Base-by-base conservation (phyloP, 2,329 filamentous ascomycete species). In the Alternaria triticina region DNA sequence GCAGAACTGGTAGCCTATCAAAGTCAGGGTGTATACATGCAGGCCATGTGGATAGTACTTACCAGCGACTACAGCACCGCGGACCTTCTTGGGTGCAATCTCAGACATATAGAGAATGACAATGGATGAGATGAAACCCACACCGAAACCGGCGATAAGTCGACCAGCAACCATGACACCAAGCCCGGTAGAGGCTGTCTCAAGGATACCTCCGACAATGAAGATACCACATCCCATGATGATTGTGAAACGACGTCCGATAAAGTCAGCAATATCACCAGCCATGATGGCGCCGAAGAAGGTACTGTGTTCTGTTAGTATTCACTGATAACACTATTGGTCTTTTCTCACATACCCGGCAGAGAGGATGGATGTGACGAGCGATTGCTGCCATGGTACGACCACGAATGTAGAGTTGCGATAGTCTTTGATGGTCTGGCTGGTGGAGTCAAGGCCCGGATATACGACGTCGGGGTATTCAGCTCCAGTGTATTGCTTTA, bases 41-140 rank as follows among this genome's bases (percentile, higher is more conserved):
- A 9, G 6, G 17, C 7, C 47, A 17, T 22, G 13, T 10, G n/a
- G 23, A 36, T 22, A 50, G 23, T 33, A 59, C 55, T 59, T 47
- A 11, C 66, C 68, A 4, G 91, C 88, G 33, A 95, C 92, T 57
- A 94, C 85, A 59, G 91, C 89, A 77, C 92, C 91, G 78, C 92
- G 89, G 70, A 96, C 90, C 82, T 93, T 94, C 77, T 71, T 71
- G 46, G 78, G 78, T 87, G 83, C 80, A 79, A 94, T 94, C 82
- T 95, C 92, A 56, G 91, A 94, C 92, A 96, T 95, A 87, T 96
- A 96, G 51, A 85, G 72, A 64, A 85, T 84, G 72, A 84, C 83
- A 72, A 83, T 81, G 61, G 91, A 90, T 22, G 90, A 92, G 59
- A 93, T 86, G 66, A 92, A 84, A 73, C 91, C 91, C 40, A 93